These are phyloP conservation scores for Drechslerella coelobrocha DNA, from an alignment of 2,329 filamentous ascomycete genomes.

Conservation along the genomic window DNA sequence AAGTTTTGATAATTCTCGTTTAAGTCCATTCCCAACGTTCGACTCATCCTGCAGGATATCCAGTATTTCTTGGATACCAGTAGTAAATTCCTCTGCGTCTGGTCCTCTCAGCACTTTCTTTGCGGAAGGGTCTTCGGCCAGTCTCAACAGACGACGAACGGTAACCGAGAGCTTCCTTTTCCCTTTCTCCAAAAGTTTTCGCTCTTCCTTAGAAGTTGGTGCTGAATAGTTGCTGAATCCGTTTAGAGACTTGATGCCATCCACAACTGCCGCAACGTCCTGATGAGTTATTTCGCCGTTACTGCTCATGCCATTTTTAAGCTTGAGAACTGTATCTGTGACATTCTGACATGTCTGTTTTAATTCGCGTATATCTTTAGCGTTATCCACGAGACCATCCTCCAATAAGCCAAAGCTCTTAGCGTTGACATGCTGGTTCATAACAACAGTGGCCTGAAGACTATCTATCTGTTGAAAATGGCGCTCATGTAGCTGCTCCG, in stretches of 20 bases:
- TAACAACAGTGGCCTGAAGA: constrained; percentile 15
- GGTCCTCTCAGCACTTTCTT: constrained; percentile 17
- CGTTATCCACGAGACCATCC: constrained; percentile 1
- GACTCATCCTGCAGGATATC: constrained; percentile 27
- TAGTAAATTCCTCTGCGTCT: constrained; percentile 31
- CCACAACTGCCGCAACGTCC: constrained; percentile 7
- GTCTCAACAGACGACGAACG: constrained; percentile 10
- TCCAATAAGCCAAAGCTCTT: constrained; percentile 9
- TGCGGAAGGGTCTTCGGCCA: constrained; percentile 14
- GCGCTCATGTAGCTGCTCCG: constrained; percentile 16
- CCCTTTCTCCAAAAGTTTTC: constrained; percentile 12
- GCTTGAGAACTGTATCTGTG: background rate
- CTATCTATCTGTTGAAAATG: constrained; percentile 26
- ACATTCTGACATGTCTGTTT: constrained; percentile 10
- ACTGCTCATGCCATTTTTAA: background rate
- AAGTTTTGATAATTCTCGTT: constrained; percentile 18
- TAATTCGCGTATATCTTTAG: constrained; percentile 4
- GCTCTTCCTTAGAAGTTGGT: constrained; percentile 13
- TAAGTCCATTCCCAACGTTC: constrained; percentile 13
- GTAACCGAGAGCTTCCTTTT: constrained; percentile 24
- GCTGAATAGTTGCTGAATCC: background rate
- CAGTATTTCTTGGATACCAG: constrained; percentile 24
- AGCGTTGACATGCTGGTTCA: constrained; percentile 9
- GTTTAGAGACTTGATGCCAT: constrained; percentile 10
- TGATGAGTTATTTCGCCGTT: background rate